Conservation (phyloP, 257 asterid species). For the Nicotiana tabacum region DNA sequence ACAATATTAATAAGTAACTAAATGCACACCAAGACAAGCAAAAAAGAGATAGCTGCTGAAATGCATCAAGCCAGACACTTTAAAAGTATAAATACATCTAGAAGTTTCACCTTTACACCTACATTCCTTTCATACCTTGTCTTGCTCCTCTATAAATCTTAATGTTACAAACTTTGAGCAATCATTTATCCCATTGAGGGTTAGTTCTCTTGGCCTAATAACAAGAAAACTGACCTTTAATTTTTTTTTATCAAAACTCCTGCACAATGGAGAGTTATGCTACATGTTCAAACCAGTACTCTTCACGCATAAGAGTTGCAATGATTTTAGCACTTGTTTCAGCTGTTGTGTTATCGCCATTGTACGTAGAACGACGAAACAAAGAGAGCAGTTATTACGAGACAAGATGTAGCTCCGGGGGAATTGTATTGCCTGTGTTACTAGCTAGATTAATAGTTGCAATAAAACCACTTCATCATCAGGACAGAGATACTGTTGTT, state of each 20-base stretch:
- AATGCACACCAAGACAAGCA: no score
- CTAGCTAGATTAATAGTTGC: constrained; percentile 62
- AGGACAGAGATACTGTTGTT: background rate
- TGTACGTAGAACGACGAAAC: constrained; percentile 36
- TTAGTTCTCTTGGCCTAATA: constrained; percentile 21
- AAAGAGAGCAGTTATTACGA: constrained; percentile 27
- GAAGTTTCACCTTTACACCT: no score
- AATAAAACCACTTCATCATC: constrained; percentile 42
- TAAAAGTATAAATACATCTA: no score
- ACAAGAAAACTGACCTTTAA: constrained; percentile 12
- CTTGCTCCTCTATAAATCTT: constrained; percentile 6
- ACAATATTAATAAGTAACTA: no score
- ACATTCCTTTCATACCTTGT: no score
- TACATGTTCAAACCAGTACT: constrained; percentile 18
- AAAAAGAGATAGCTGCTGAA: no score
- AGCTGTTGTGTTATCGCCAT: constrained; percentile 59
- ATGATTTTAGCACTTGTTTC: constrained; percentile 55
- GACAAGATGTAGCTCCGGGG: constrained; percentile 56
- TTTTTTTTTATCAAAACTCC: background rate
- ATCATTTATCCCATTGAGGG: background rate
- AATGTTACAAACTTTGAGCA: constrained; percentile 6
- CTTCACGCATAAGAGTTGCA: constrained; percentile 65
- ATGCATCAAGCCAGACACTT: no score
- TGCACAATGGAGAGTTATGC: constrained; percentile 37
- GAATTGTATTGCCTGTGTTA: constrained; percentile 53